Evolutionary conservation across 139 green algal species (phyloP).

Genomic region (Closterium sp.): DNA sequence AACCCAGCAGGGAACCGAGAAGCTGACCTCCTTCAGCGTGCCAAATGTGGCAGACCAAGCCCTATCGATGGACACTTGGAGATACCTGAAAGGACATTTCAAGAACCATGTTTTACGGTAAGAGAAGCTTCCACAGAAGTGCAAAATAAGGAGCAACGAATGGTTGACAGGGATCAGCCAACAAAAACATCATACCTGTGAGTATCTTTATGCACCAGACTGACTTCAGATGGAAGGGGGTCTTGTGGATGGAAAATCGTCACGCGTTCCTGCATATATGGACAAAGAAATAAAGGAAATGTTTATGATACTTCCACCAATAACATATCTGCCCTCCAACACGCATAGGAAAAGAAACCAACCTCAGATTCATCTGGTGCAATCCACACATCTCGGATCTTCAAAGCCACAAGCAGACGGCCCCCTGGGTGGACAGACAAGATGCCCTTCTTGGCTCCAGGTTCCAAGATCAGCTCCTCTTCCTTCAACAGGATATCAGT

Average conservation of each 20-base stretch:
- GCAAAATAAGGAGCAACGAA: not conserved
- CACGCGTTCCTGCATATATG: not conserved
- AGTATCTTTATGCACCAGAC: not conserved
- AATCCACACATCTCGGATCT: not conserved
- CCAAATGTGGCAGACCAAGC: not conserved
- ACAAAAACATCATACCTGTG: not conserved
- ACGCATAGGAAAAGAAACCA: not conserved
- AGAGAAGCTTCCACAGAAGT: not conserved
- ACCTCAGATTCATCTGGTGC: not conserved
- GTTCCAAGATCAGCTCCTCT: not conserved
- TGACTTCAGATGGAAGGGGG: not conserved
- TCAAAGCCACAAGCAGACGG: not conserved
- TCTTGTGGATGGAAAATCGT: not conserved
- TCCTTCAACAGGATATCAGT: not conserved
- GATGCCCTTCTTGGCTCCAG: not conserved
- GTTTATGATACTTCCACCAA: not conserved
- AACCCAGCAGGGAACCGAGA: not conserved
- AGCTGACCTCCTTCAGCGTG: not conserved
- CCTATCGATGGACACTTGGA: not conserved
- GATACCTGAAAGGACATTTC: not conserved
- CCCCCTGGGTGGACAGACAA: not conserved
- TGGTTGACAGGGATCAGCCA: not conserved
- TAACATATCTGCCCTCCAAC: too few relatives aligned
- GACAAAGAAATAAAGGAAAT: not conserved
- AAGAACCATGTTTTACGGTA: not conserved